These are phyloP conservation scores for Boletus rufocinnamomeus DNA, from an alignment of 768 basidiomycete species.

Conservation along the genomic window DNA sequence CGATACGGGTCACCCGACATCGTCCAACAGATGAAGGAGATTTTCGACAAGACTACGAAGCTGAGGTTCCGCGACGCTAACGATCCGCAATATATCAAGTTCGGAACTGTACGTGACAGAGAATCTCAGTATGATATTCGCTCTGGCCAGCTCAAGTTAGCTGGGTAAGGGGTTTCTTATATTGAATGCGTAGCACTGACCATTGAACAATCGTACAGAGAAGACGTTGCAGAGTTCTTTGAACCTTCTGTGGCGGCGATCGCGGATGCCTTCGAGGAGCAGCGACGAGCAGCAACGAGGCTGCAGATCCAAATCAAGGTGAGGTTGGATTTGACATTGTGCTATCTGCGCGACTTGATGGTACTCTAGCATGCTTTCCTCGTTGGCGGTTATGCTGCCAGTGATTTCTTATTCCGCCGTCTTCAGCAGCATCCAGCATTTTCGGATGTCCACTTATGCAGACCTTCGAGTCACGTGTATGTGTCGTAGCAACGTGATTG, in stretches of 20 bases:
- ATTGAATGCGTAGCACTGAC: background rate
- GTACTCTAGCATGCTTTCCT: constrained; percentile 41
- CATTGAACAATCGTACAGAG: constrained; percentile 18
- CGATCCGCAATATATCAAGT: constrained; percentile 40
- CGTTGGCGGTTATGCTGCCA: constrained; percentile 54
- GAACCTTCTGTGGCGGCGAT: constrained; percentile 43
- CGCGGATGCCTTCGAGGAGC: constrained; percentile 35
- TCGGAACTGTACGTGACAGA: constrained; percentile 39
- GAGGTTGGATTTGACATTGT: too few species aligned
- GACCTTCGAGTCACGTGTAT: constrained; percentile 54
- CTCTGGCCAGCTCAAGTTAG: constrained; percentile 39
- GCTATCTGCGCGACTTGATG: background rate
- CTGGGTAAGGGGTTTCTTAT: constrained; percentile 33
- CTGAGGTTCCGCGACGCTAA: constrained; percentile 39
- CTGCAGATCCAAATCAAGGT: constrained; percentile 32
- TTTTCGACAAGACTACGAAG: constrained; percentile 41
- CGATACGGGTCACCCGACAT: constrained; percentile 31
- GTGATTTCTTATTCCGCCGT: constrained; percentile 44
- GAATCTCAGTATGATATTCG: constrained; percentile 38
- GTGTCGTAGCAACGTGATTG: constrained; percentile 9
- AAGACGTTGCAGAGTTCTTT: constrained; percentile 42
- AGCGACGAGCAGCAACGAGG: constrained; percentile 21
- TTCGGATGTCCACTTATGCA: constrained; percentile 41
- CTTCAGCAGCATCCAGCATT: constrained; percentile 41
- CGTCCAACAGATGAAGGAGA: constrained; percentile 33